Evolutionary conservation across 2,329 filamentous ascomycete species (phyloP), one percentile per base, ranked within the genome.

Genomic region (Cladobotryum protrusum): DNA sequence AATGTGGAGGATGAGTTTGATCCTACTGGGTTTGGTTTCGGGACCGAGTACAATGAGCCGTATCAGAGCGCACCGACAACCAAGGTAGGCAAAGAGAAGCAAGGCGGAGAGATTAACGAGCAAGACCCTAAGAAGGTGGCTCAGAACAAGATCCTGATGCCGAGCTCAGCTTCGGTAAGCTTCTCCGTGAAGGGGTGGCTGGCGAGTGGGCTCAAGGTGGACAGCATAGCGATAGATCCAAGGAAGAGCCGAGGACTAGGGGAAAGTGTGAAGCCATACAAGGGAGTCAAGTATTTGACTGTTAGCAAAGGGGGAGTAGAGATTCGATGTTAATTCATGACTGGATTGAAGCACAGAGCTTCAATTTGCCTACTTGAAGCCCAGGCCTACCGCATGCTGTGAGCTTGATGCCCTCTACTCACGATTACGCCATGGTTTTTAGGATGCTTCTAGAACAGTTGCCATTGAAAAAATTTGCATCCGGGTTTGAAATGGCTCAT

Each of bases 281-380:
- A 97, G 71, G 93, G 93, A 1, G 93, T 99, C 57, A 99, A 99
- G 71, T 99, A 99, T 68, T 67, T 99, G 59, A 96, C 91, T 14
- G 74, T 85, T 44, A 85, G 82, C 61, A 81, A 81, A 55, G 77
- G 78, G 13, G 82, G 82, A 18, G 73, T 85, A 39, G 82, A 86
- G 66, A 75, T 83, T 57, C 72, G 82, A 59, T 85, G 82, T 63
- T 82, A 60, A 55, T 37, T 37, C 14, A 37, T 37, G 15, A 37
- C 14, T 8, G 14, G 11, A 37, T 37, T n/a, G 35, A n/a, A 37
- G 35, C 14, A 37, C 7, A 13, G 14, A 37, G 35, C 15, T n/a
- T 37, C 35, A 14, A 12, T 37, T n/a, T 37, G 11, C 37, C 4
- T 40, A 19, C 37, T n/a, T n/a, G n/a, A n/a, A n/a, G n/a, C n/a